Evolutionary conservation across 495 filamentous ascomycete species (phyloP), one percentile per base, ranked within the genome.

Genomic region (Poronia punctata): DNA sequence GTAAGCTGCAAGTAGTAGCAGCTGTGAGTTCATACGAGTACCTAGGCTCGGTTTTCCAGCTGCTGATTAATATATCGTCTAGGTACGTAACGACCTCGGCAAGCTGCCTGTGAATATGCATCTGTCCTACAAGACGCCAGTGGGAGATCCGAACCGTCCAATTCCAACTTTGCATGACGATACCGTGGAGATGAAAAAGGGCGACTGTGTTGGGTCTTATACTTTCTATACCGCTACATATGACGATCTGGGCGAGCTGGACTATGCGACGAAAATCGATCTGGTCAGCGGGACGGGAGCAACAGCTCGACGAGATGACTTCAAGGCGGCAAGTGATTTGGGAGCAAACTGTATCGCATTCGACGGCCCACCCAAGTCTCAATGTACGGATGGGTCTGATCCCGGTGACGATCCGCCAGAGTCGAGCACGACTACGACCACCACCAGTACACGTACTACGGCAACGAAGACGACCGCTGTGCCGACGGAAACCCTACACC

Each of bases 141-240:
- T 64, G 9, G 50, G 44, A 15, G 50, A 50, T 10, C 55, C 54
- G 18, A 68, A 62, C 29, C 65, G 64, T 35, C 66, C 73, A 1
- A 61, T 78, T 14, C 74, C 77, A 8, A 53, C 53, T 0, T 46
- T 81, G 11, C 64, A 64, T 18, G 64, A 49, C 4, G 50, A 56
- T 5, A 66, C 59, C 3, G 26, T 70, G 6, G 39, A 59, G 6
- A 76, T 81, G 72, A 53, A 59, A 3, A 54, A 71, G 44, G 66
- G 69, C 8, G 42, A 60, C 24, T 71, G 74, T 25, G 53, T 72
- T 23, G 77, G 77, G 5, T 46, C 49, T 6, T 79, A 81, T 43
- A 71, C 61, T 12, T 61, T 79, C 18, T 79, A 72, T 48, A 67
- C 62, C 7, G 72, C 60, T 1, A 67, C 52, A 31, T 70, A 66